A percentile compares a stretch with the other conserved stretches of the same genome.
These are phyloP conservation scores for Hanseniaspora guilliermondii DNA, from an alignment of 805 yeast species.

Conservation along the genomic window DNA sequence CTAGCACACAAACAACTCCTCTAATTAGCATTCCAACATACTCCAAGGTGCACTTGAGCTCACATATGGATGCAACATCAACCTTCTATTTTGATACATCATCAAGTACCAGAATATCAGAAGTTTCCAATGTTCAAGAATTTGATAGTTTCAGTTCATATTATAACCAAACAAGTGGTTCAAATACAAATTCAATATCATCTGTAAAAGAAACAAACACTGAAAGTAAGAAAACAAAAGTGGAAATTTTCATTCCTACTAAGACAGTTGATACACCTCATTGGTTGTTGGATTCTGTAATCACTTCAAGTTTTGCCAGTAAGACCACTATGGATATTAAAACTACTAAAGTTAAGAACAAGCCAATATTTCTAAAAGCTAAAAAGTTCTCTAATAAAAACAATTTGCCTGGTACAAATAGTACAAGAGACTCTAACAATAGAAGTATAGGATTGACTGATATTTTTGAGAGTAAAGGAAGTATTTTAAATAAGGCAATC, in stretches of 20 bases:
- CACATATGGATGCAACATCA: neutral
- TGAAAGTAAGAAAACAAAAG: neutral
- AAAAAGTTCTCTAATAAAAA: slow-evolving; percentile 20
- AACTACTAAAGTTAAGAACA: slow-evolving; percentile 29
- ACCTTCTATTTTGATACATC: neutral
- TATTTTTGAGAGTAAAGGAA: neutral
- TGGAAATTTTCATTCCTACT: neutral
- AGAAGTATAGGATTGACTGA: neutral
- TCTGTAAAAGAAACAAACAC: neutral
- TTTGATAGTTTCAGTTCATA: neutral
- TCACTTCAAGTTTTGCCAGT: neutral
- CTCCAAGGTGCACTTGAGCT: neutral
- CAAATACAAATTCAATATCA: neutral
- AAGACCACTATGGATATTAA: neutral
- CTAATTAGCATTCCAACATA: neutral
- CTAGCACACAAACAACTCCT: neutral
- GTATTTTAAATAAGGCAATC: neutral
- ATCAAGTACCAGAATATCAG: neutral
- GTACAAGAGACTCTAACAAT: neutral
- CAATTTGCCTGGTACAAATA: neutral
- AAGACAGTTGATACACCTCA: neutral
- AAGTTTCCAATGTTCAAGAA: neutral
- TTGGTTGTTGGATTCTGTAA: neutral
- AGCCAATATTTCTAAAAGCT: slow-evolving; percentile 28
- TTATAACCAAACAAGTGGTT: neutral